phyloP scores from a whole-genome alignment of 2,329 filamentous ascomycete species.

The Sphaerulina musiva region DNA sequence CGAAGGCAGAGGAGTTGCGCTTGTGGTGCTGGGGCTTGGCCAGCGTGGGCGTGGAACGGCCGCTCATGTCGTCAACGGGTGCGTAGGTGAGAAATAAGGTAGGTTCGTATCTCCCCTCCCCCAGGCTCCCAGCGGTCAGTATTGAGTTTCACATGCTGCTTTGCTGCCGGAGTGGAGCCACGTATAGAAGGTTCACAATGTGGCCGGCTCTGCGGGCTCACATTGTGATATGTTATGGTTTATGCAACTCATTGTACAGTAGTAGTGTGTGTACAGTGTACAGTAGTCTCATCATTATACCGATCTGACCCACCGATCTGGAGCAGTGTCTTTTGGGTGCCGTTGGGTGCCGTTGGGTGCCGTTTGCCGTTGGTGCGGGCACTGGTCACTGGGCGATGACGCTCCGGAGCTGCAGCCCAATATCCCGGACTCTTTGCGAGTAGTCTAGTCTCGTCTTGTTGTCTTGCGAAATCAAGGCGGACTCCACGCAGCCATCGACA shows the following conservation, averaged over 20 bases:
- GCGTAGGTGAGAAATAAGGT: background rate
- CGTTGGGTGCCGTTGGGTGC: background rate
- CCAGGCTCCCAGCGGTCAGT: background rate
- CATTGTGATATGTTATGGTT: too few relatives aligned
- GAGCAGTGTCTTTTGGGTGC: background rate
- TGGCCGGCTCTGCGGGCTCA: too few relatives aligned
- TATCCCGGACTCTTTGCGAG: background rate
- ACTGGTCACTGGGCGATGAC: background rate
- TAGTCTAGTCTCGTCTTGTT: too few relatives aligned
- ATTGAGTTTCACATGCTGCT: background rate
- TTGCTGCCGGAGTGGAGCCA: background rate
- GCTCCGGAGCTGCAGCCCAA: background rate
- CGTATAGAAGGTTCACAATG: too few relatives aligned
- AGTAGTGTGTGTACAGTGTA: too few relatives aligned
- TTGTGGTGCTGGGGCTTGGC: conserved; percentile 20
- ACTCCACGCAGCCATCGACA: background rate
- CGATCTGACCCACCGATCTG: too few relatives aligned
- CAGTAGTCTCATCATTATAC: too few relatives aligned
- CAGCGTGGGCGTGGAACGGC: conserved; percentile 18
- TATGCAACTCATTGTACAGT: too few relatives aligned
- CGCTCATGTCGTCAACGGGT: conserved; percentile 19
- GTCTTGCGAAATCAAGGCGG: background rate
- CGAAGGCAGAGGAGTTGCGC: conserved; percentile 28
- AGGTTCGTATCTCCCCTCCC: too few relatives aligned
- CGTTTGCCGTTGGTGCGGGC: background rate